Base-by-base conservation (phyloP, 148 eudicot genomes). In the Amaranthus hypochondriacus region DNA sequence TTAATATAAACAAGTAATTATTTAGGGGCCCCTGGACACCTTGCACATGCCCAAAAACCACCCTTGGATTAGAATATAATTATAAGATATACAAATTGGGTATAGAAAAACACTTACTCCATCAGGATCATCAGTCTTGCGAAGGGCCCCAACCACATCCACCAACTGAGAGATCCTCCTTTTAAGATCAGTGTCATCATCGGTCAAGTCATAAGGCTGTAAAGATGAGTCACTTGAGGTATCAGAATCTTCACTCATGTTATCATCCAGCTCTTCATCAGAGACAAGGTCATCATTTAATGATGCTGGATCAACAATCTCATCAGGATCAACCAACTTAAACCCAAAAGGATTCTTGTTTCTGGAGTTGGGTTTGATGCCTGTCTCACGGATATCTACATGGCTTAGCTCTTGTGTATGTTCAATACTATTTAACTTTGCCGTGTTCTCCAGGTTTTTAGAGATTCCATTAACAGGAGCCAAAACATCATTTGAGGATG, bases 161-260 rank as follows among this genome's bases (percentile, higher is more conserved):
- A 88, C 89, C 85, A 95, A 83, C 81, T 95, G 96, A 59, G 93
- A 81, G 69, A 92, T 85, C 46, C 86, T 92, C 46, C 78, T 86
- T 78, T 83, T 88, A 79, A 95, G 82, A 86, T 95, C 98, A 68
- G 84, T 77, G 77, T 89, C 96, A 82, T 95, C 97, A 79, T 95
- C 97, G 50, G 87, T 73, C 75, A 92, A 84, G 83, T 95, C 98
- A 74, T 92, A 95, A 12, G 98, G 98, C 85, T 88, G 92, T 72
- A 95, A 83, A 48, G 97, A 90, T 14, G 96, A 86, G 69, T 85
- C 93, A 80, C 88, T 90, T 5, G 93, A 90, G 61, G 87, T 65
- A 60, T 90, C 98, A 77, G 92, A 90, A 73, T 68, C 76, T 57
- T 89, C 98, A 84, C 88, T 88, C 60, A 75, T 86, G 79, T 66